phyloP scores from a whole-genome alignment of 495 filamentous ascomycete genomes.

The Physcia stellaris region DNA sequence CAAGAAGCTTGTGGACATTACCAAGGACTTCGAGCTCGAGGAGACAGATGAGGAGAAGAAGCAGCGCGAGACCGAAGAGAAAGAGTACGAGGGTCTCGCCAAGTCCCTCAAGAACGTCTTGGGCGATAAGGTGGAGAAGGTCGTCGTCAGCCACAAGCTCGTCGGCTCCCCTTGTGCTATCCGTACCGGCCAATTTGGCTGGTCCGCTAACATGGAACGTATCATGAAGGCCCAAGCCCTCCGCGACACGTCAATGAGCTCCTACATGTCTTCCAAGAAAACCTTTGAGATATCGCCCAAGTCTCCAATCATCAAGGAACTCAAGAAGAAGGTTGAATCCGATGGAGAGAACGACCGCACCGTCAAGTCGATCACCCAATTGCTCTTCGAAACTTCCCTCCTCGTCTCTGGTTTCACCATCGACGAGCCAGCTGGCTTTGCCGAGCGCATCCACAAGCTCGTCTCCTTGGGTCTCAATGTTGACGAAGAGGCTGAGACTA shows the following conservation, averaged over 20 bases:
- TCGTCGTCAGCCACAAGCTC: slow-evolving; percentile 97
- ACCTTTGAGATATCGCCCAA: slow-evolving; percentile 99
- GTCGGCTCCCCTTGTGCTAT: slow-evolving; percentile 92
- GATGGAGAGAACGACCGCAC: slow-evolving; percentile 97
- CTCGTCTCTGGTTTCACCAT: slow-evolving; percentile 98
- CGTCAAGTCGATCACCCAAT: slow-evolving; percentile 95
- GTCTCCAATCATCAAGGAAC: slow-evolving; percentile 94
- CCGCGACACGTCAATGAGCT: slow-evolving; percentile 97
- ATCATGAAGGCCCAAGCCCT: slow-evolving; percentile 99
- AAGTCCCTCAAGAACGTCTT: slow-evolving; percentile 98
- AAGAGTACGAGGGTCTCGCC: slow-evolving; percentile 86
- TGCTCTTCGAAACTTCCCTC: slow-evolving; percentile 96
- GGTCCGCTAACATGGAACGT: slow-evolving; percentile 99
- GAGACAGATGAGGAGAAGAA: slow-evolving; percentile 99
- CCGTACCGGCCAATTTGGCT: slow-evolving; percentile 98
- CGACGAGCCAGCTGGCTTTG: slow-evolving; percentile 93
- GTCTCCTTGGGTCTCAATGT: slow-evolving; percentile 92
- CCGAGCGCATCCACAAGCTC: slow-evolving; percentile 98
- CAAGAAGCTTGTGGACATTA: slow-evolving; percentile 99
- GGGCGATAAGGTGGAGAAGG: slow-evolving; percentile 99
- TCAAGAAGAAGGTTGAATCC: slow-evolving; percentile 93
- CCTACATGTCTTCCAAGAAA: slow-evolving; percentile 99
- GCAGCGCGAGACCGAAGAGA: slow-evolving; percentile 88
- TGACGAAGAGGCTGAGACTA: slow-evolving; percentile 74
- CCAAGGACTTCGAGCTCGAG: slow-evolving; percentile 99